Conservation (phyloP, 75 land plant species). For the Picea glauca region DNA sequence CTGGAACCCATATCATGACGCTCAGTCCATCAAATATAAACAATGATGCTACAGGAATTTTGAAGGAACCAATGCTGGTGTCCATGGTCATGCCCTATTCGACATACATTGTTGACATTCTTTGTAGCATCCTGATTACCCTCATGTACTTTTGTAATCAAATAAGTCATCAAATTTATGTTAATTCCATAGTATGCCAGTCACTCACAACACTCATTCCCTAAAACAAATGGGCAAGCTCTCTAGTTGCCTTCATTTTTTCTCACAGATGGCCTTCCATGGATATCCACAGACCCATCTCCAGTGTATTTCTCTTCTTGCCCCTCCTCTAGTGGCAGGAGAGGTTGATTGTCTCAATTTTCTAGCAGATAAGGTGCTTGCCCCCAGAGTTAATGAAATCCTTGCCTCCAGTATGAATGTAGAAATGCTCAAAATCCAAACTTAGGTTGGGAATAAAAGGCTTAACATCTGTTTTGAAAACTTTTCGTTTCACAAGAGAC, state of each 20-base stretch:
- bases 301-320: slow-evolving; percentile 32
- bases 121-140: slow-evolving; percentile 75
- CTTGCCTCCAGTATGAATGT: slow-evolving; percentile 53
- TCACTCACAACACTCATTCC: slow-evolving; percentile 25
- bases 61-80: too few relatives aligned
- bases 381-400: slow-evolving; percentile 32
- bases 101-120: slow-evolving; percentile 64
- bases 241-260: slow-evolving; percentile 57
- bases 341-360: too few relatives aligned
- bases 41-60: too few relatives aligned
- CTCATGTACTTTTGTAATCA: slow-evolving; percentile 62
- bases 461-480: slow-evolving; percentile 8
- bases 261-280: slow-evolving; percentile 71
- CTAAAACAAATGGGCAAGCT: slow-evolving; percentile 17
- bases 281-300: slow-evolving; percentile 80
- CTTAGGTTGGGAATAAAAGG: slow-evolving; percentile 32
- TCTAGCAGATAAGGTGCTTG: too few relatives aligned
- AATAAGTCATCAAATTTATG: slow-evolving; percentile 58
- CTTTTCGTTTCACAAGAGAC: neutral
- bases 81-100: slow-evolving; percentile 13
- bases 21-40: slow-evolving; percentile 8
- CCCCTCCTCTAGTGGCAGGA: too few relatives aligned
- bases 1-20: too few relatives aligned
- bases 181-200: slow-evolving; percentile 24
- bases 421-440: slow-evolving; percentile 39